A percentile compares a stretch with the other conserved stretches of the same genome.
phyloP scores from a whole-genome alignment of 2,329 filamentous ascomycete species.

The Microdochium paspali region DNA sequence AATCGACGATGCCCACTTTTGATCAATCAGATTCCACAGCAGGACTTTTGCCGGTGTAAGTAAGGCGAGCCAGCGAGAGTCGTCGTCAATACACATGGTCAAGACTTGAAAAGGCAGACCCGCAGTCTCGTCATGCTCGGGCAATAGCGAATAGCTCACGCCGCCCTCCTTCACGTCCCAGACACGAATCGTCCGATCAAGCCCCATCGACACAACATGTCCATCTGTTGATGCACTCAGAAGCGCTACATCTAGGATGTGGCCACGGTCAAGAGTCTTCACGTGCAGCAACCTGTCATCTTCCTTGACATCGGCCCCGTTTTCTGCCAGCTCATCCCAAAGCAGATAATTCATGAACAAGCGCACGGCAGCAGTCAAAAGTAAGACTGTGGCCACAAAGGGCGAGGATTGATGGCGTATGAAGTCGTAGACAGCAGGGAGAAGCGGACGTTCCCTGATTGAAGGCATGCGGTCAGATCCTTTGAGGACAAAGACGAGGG shows the following conservation, averaged over 20 bases:
- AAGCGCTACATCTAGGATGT: slow-evolving; percentile 60
- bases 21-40: slow-evolving; percentile 53
- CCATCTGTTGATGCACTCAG: slow-evolving; percentile 54
- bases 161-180: slow-evolving; percentile 48
- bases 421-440: slow-evolving; percentile 59
- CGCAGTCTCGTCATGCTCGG: slow-evolving; percentile 27
- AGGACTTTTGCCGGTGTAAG: slow-evolving; percentile 48
- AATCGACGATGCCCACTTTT: slow-evolving; percentile 45
- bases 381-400: slow-evolving; percentile 53
- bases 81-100: slow-evolving; percentile 54
- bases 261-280: slow-evolving; percentile 51
- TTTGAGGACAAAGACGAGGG: slow-evolving; percentile 62
- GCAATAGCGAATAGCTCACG: slow-evolving; percentile 27
- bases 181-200: slow-evolving; percentile 60
- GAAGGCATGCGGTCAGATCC: slow-evolving; percentile 56
- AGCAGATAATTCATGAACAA: slow-evolving; percentile 67
- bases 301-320: slow-evolving; percentile 33
- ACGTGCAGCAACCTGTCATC: slow-evolving; percentile 42
- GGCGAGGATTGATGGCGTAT: slow-evolving; percentile 46
- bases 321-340: slow-evolving; percentile 48
- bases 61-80: slow-evolving; percentile 57
- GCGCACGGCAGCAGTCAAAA: slow-evolving; percentile 54
- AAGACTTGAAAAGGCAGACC: slow-evolving; percentile 48
- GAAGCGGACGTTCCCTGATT: slow-evolving; percentile 35
- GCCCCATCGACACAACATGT: slow-evolving; percentile 57